These are phyloP conservation scores for Rhizoclosmatium sp. DNA, from an alignment of 192 early-diverging fungal species.

Conservation along the genomic window DNA sequence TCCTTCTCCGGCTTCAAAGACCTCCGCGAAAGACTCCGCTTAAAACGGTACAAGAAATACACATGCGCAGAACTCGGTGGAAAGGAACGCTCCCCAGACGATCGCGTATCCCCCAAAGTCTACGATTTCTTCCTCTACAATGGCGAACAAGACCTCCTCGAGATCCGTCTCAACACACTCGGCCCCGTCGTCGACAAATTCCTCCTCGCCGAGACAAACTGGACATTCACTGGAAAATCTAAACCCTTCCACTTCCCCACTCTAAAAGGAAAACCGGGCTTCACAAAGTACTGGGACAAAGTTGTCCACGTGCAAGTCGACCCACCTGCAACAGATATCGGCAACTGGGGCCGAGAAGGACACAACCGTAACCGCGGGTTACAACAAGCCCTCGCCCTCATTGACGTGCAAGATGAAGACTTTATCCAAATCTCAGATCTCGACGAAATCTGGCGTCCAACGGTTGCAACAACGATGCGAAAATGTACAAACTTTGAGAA, in stretches of 20 bases:
- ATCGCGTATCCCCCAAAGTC: background rate
- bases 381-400: background rate
- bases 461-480: background rate
- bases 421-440: background rate
- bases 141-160: background rate
- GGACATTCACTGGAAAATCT: background rate
- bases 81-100: background rate
- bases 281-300: background rate
- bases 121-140: conserved; percentile 5
- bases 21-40: background rate
- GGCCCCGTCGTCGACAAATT: background rate
- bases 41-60: background rate
- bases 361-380: background rate
- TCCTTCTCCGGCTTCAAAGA: background rate
- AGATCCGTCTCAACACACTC: background rate
- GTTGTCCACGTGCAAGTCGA: background rate
- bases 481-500: background rate
- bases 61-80: background rate
- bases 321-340: background rate
- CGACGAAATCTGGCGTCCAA: background rate
- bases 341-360: background rate
- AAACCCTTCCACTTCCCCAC: background rate
- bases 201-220: background rate
- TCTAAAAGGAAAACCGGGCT: background rate
- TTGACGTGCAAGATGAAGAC: background rate